Evolutionary conservation across 2,329 filamentous ascomycete genomes (phyloP), one percentile per base, ranked within the genome.

Genomic region (Fusarium sp.): DNA sequence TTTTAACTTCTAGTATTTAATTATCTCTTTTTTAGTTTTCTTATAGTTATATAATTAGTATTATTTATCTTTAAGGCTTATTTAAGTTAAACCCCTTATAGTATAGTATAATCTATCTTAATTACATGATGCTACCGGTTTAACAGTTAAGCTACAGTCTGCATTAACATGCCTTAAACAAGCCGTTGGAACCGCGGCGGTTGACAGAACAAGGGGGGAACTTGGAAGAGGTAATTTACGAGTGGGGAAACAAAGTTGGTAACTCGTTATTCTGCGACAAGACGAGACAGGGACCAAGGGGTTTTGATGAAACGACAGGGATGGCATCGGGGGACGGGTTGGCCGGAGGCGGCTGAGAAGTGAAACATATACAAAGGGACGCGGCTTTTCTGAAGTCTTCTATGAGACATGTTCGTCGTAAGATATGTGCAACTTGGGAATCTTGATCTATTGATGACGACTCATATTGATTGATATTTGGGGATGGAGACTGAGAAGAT

Each of bases 191-290:
- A 63, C 39, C 49, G 58, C 23, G 44, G 41, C 10, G 41, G 41
- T 25, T 27, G 31, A 52, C 9, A 37, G 48, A 11, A 27, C 41
- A 63, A 38, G 48, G 46, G 54, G 23, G 46, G 38, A n/a, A 46
- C 25, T 46, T 46, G 14, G 44, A 45, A 37, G 18, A 63, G 38
- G 55, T 57, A 67, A 68, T 58, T 64, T 69, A 35, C 38, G 37
- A 42, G 70, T 63, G 70, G 61, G 23, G 70, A 51, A 59, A 42
- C 35, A 33, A 51, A 39, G 41, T 49, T 67, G n/a, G 42, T 29
- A 48, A 51, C 44, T 69, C 48, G 71, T 73, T 66, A 66, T 69
- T 73, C 71, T 73, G 71, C 29, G 54, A 73, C 71, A 58, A 56
- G 66, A 46, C 37, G 46, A 44, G 66, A 61, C 66, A 73, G 67